Evolutionary conservation across 2,329 filamentous ascomycete genomes (phyloP), one percentile per base, ranked within the genome.

Genomic region (Didymosphaeria variabile): DNA sequence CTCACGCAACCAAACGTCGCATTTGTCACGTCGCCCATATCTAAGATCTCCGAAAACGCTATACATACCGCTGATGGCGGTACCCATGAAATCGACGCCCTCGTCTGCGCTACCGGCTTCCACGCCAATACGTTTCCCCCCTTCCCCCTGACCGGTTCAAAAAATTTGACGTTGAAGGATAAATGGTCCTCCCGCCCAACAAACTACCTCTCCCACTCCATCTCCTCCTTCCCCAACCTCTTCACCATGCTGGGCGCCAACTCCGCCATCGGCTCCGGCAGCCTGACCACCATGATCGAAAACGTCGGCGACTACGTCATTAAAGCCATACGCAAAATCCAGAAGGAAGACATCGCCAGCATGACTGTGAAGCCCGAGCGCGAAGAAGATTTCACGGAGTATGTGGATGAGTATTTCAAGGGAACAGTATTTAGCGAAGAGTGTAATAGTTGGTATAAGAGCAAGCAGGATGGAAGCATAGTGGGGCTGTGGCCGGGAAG

Each of bases 101-200:
- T 83, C 23, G 77, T 83, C 60, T 82, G 79, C 64, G 80, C 81
- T 10, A 83, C 81, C 2, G 81, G 81, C 38, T 82, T 82, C 72
- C 73, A 81, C 63, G 64, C 76, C 31, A 72, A 71, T 19, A 68
- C 76, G 15, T 69, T 77, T 5, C 79, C 80, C 1, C 77, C 77
- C 3, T 82, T 81, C 69, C 73, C 73, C 5, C 57, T 81, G 3
- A 69, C 58, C 2, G 79, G 79, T 31, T 54, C 62, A 10, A 60
- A 73, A 26, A 70, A 69, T 26, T 62, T 72, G 3, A 58, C 76
- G 46, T 57, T 82, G 23, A 60, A 64, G 21, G 42, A 73, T 23
- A 70, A 78, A 67, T 77, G 80, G 80, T 58, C 70, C 51, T 52
- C 72, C 55, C 67, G 78, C 59, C 65, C 77, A 2, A 60, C 59